Base-by-base conservation (phyloP, 2,329 filamentous ascomycete species). In the Fusarium decemcellulare region DNA sequence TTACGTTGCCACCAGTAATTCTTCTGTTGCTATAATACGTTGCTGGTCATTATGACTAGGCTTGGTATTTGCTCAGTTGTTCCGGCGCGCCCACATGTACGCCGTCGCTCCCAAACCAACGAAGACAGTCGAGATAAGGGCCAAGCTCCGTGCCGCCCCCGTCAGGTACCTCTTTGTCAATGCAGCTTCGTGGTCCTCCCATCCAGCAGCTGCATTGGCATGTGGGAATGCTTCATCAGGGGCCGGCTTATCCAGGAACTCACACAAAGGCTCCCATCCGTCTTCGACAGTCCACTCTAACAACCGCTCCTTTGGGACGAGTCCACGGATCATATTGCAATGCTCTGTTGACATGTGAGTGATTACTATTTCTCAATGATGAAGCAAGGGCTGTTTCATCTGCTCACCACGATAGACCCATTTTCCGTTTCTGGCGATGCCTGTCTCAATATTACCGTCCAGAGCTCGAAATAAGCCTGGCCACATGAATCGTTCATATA, bases 131-230 rank as follows among this genome's bases (percentile, higher is more conserved):
- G 23, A 23, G 23, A 23, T 23, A 23, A 23, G 23, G 5, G 23
- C 23, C 23, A 23, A 23, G 23, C 23, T 23, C 23, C 23, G 23
- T 23, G 23, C 23, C 23, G 23, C 23, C 23, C 23, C 23, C 23
- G 1, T 23, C 23, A 23, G 23, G 23, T 23, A 23, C 23, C 23
- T 23, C 5, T 23, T 23, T 23, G 23, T 23, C 23, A 23, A 23
- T 23, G 23, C 23, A 23, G 23, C 30, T 29, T 63, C 46, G 1
- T 61, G 63, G 2, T 48, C 32, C 9, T 44, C 15, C 44, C 56
- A 67, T 1, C 30, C 63, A 5, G 36, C 18, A 18, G 27, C 57
- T 32, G 62, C 29, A 15, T 55, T 50, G 30, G n/a, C 10, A 32
- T 50, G 30, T 9, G 46, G 46, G 5, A 50, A 50, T 6, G 46